Evolutionary conservation across 768 basidiomycete genomes (phyloP).

Genomic region (Phaffia australis): DNA sequence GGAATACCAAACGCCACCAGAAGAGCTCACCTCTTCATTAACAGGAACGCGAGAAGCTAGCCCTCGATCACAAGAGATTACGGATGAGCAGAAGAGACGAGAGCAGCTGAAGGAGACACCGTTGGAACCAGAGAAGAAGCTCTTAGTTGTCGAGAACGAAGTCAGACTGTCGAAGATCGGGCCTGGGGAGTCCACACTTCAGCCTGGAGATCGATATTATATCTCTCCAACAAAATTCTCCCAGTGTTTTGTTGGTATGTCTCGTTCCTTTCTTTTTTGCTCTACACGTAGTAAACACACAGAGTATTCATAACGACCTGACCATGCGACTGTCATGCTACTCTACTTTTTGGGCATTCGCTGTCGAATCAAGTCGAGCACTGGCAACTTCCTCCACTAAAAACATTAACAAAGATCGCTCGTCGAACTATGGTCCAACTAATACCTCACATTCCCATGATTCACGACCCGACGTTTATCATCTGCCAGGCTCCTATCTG

Average conservation of each 20-base stretch:
- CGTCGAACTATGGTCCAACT: constrained; percentile 36
- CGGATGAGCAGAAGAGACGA: too few relatives aligned
- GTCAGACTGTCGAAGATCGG: too few relatives aligned
- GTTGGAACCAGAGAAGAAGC: too few relatives aligned
- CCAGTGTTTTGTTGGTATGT: constrained; percentile 19
- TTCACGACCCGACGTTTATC: constrained; percentile 40
- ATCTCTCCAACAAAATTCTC: constrained; percentile 14
- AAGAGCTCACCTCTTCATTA: too few relatives aligned
- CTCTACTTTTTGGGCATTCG: neutral
- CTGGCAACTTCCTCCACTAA: constrained; percentile 23
- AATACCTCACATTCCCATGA: constrained; percentile 38
- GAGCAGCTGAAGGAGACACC: too few relatives aligned
- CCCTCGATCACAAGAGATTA: too few relatives aligned
- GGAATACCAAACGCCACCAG: too few relatives aligned
- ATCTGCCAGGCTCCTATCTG: constrained; percentile 36
- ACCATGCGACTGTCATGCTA: neutral
- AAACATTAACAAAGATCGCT: constrained; percentile 37
- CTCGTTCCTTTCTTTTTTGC: neutral
- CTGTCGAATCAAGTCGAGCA: constrained; percentile 12
- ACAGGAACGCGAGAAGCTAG: too few relatives aligned
- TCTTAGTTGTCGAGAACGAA: too few relatives aligned
- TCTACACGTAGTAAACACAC: too few relatives aligned
- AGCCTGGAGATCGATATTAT: constrained; percentile 14
- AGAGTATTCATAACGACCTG: neutral
- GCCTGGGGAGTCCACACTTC: neutral